Percentiles rank a stretch among this genome's conserved stretches.
These are phyloP conservation scores for Raffaelea ambrosiae DNA, from an alignment of 2,329 filamentous ascomycete species.

Conservation along the genomic window DNA sequence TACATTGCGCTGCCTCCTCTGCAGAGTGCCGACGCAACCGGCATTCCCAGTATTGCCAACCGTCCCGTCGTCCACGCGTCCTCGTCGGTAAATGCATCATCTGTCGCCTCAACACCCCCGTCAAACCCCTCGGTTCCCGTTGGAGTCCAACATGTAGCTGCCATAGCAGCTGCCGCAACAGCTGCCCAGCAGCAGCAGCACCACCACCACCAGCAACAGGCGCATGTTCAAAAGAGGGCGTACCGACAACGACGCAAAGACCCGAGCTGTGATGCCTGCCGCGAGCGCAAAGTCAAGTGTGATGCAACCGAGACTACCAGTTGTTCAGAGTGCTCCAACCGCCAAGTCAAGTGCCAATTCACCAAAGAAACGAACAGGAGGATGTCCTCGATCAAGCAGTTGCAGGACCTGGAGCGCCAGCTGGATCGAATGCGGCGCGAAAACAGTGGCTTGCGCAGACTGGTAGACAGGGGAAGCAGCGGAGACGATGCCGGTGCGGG, in stretches of 20 bases:
- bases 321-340: slow-evolving; percentile 94
- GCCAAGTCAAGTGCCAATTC: slow-evolving; percentile 96
- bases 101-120: not conserved
- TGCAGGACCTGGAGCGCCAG: slow-evolving; percentile 93
- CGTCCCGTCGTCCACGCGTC: not conserved
- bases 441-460: slow-evolving; percentile 63
- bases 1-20: slow-evolving; percentile 19
- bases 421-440: slow-evolving; percentile 72
- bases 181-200: slow-evolving; percentile 21
- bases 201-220: slow-evolving; percentile 49
- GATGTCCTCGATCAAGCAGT: slow-evolving; percentile 99
- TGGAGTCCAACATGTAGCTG: not conserved
- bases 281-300: slow-evolving; percentile 79
- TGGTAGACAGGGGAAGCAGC: slow-evolving; percentile 39
- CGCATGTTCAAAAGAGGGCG: slow-evolving; percentile 55
- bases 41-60: not conserved
- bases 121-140: not conserved
- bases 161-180: slow-evolving; percentile 12
- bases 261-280: slow-evolving; percentile 93
- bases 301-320: slow-evolving; percentile 94
- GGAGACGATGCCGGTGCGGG: slow-evolving; percentile 23
- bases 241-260: slow-evolving; percentile 94
- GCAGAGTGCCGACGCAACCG: not conserved
- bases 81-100: not conserved
- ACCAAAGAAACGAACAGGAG: slow-evolving; percentile 97